Percentiles rank a stretch among this genome's conserved stretches.
These are phyloP conservation scores for Quercus bicolor DNA, from an alignment of 306 rosid genomes.

Conservation along the genomic window DNA sequence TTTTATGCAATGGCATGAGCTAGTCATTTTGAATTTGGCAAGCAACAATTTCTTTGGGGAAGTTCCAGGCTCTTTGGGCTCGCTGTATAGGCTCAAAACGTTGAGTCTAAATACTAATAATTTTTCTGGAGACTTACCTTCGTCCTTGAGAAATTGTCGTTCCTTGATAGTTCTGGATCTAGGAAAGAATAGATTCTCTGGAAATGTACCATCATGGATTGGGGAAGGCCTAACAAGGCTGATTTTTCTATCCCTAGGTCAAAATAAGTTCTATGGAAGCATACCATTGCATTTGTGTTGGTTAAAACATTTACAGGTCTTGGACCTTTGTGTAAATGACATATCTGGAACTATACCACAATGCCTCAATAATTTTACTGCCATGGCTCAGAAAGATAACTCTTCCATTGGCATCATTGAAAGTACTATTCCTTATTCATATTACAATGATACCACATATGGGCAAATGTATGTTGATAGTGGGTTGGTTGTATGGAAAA, in stretches of 20 bases:
- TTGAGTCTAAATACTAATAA: background rate
- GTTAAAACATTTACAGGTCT: background rate
- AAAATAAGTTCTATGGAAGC: constrained; percentile 4
- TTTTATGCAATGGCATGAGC: background rate
- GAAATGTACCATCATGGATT: constrained; percentile 25
- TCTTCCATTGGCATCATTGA: background rate
- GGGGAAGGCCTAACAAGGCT: background rate
- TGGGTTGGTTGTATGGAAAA: background rate
- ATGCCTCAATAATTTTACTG: constrained; percentile 8
- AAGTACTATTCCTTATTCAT: background rate
- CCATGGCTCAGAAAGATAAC: background rate
- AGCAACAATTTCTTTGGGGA: background rate
- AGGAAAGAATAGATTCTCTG: constrained; percentile 23
- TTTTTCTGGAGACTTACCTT: background rate
- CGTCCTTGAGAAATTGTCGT: background rate
- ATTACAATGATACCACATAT: background rate
- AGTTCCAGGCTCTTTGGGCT: background rate
- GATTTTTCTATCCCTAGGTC: constrained; percentile 3
- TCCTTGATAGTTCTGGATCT: constrained; percentile 11
- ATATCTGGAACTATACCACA: background rate
- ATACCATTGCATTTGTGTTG: constrained; percentile 18
- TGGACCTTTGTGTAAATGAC: constrained; percentile 12
- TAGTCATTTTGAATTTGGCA: background rate
- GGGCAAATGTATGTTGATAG: background rate
- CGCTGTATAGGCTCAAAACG: accelerated